Conservation (phyloP, 768 basidiomycete genomes). For the Mycena haematopus region DNA sequence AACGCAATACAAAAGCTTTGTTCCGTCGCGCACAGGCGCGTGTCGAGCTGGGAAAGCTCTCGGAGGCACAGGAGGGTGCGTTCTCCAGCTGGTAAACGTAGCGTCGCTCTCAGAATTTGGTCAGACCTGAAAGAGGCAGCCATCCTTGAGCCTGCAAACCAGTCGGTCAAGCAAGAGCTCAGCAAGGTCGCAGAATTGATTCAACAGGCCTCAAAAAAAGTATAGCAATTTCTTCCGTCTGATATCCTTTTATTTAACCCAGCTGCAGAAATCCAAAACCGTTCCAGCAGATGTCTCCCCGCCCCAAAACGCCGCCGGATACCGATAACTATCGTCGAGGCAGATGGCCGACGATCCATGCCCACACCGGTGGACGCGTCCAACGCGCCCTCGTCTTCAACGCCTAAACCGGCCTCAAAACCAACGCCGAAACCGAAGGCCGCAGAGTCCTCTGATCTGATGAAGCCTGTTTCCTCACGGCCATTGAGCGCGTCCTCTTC, state of each 20-base stretch:
- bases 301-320: slow-evolving; percentile 59
- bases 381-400: slow-evolving; percentile 7
- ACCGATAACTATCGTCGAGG: slow-evolving; percentile 41
- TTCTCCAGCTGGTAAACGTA: neutral
- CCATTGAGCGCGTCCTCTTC: slow-evolving; percentile 29
- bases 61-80: slow-evolving; percentile 70
- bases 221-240: slow-evolving; percentile 22
- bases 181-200: slow-evolving; percentile 52
- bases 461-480: slow-evolving; percentile 50
- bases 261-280: slow-evolving; percentile 37
- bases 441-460: slow-evolving; percentile 33
- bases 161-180: slow-evolving; percentile 67
- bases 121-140: slow-evolving; percentile 69
- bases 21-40: slow-evolving; percentile 83
- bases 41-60: slow-evolving; percentile 55
- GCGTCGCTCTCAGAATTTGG: slow-evolving; percentile 6
- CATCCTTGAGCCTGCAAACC: slow-evolving; percentile 68
- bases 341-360: slow-evolving; percentile 21
- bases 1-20: slow-evolving; percentile 76
- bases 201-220: slow-evolving; percentile 44
- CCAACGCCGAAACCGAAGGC: neutral
- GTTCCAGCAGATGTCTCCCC: slow-evolving; percentile 25
- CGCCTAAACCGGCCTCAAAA: slow-evolving; percentile 9
- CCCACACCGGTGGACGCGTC: slow-evolving; percentile 19
- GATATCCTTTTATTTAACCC: neutral